phyloP scores from a whole-genome alignment of 225 moss, liverwort and hornwort species.

The Climacium dendroides region DNA sequence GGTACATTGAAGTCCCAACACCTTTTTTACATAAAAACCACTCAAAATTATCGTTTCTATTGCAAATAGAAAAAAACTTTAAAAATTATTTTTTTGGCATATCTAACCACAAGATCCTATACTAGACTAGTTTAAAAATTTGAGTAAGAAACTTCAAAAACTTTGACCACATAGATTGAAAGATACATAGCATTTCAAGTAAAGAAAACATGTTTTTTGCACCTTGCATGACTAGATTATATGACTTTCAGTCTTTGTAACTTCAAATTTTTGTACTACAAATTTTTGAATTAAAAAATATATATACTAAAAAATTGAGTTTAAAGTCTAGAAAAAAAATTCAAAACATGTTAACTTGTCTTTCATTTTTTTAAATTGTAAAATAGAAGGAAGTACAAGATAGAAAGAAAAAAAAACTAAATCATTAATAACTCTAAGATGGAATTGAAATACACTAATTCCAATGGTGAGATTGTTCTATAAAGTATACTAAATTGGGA shows the following conservation, averaged over 20 bases:
- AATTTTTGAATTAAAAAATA: background rate
- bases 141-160: background rate
- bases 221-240: background rate
- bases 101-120: accelerated
- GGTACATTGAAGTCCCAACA: accelerated
- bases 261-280: background rate
- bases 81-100: background rate
- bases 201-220: background rate
- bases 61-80: background rate
- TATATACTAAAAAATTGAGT: accelerated
- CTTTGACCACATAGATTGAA: background rate
- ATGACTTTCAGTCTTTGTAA: background rate
- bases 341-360: background rate
- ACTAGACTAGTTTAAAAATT: too few relatives aligned
- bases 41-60: background rate
- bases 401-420: background rate
- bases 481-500: too few relatives aligned
- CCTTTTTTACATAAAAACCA: background rate
- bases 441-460: background rate
- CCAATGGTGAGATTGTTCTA: background rate
- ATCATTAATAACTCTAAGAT: background rate
- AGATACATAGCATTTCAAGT: background rate
- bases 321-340: accelerated
- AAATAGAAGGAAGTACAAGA: accelerated
- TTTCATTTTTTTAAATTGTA: background rate